These are phyloP conservation scores for Eucalyptus globulus DNA, from an alignment of 345 rosid genomes.

Conservation along the genomic window DNA sequence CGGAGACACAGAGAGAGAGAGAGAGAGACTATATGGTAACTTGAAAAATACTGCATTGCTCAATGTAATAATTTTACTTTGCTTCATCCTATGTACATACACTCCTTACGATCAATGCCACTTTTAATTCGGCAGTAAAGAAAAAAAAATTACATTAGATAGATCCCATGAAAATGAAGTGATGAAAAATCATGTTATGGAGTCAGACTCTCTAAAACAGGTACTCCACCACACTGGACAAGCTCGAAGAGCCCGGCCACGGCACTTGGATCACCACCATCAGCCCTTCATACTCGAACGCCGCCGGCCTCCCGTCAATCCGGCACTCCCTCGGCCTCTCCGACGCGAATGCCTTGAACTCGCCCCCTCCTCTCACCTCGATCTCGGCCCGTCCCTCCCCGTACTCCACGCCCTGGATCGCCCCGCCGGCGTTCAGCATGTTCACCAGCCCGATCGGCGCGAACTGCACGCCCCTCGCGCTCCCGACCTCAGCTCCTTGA, in stretches of 20 bases:
- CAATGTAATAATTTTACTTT: background rate
- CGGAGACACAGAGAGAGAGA: background rate
- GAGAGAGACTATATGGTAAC: background rate
- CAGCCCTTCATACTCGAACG: slow-evolving; percentile 32
- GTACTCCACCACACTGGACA: slow-evolving; percentile 32
- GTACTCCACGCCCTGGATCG: slow-evolving; percentile 39
- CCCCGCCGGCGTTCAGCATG: slow-evolving; percentile 93
- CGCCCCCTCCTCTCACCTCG: slow-evolving; percentile 63
- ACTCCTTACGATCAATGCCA: background rate
- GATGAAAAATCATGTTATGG: background rate
- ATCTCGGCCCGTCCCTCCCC: slow-evolving; percentile 12
- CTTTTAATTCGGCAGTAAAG: background rate
- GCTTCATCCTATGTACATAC: background rate
- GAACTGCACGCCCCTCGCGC: slow-evolving; percentile 14
- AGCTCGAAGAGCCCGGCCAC: slow-evolving; percentile 38
- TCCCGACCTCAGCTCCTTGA: slow-evolving; percentile 15
- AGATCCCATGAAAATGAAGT: background rate
- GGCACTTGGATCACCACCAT: slow-evolving; percentile 54
- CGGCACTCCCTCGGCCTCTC: slow-evolving; percentile 49
- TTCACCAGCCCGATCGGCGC: slow-evolving; percentile 80
- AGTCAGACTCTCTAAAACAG: slow-evolving; percentile 14
- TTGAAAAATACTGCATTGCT: background rate
- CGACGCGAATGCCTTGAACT: slow-evolving; percentile 60
- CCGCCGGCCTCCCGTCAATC: slow-evolving; percentile 48
- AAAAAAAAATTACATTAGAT: background rate